These are phyloP conservation scores for Pogostemon cablin DNA, from an alignment of 257 asterid species.

Conservation along the genomic window DNA sequence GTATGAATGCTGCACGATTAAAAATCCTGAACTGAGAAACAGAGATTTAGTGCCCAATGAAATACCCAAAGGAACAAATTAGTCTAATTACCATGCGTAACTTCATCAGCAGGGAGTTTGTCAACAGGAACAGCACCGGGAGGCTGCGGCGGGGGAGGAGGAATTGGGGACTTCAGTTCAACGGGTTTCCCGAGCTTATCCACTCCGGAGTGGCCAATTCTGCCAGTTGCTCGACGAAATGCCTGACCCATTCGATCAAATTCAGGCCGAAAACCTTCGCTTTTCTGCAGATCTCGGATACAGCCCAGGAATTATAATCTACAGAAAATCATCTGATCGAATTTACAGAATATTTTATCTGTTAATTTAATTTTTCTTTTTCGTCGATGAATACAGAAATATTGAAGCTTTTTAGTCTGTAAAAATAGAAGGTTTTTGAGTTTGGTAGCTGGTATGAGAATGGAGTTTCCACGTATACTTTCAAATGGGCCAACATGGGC, in stretches of 20 bases:
- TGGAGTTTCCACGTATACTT: slow-evolving; percentile 44
- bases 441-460: slow-evolving; percentile 38
- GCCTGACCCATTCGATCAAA: slow-evolving; percentile 81
- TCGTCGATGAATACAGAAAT: slow-evolving; percentile 7
- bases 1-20: not conserved
- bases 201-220: slow-evolving; percentile 57
- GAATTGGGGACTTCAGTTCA: slow-evolving; percentile 45
- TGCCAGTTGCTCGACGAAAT: slow-evolving; percentile 95
- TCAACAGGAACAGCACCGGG: slow-evolving; percentile 36
- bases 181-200: slow-evolving; percentile 58
- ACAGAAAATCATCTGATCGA: slow-evolving; percentile 25
- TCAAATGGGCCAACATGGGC: slow-evolving; percentile 38
- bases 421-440: slow-evolving; percentile 10
- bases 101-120: slow-evolving; percentile 37
- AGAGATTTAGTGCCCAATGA: no score
- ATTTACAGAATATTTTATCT: not conserved
- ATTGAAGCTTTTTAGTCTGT: slow-evolving; percentile 9
- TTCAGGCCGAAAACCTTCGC: not conserved
- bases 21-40: not conserved
- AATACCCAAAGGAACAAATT: slow-evolving; percentile 25
- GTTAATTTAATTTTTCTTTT: not conserved
- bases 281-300: slow-evolving; percentile 1
- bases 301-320: slow-evolving; percentile 21
- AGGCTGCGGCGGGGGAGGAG: slow-evolving; percentile 38
- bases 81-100: slow-evolving; percentile 47